Evolutionary conservation across 1,284 basidiomycete genomes (phyloP), one percentile per base, ranked within the genome.

Genomic region (Naganishia liquefaciens): DNA sequence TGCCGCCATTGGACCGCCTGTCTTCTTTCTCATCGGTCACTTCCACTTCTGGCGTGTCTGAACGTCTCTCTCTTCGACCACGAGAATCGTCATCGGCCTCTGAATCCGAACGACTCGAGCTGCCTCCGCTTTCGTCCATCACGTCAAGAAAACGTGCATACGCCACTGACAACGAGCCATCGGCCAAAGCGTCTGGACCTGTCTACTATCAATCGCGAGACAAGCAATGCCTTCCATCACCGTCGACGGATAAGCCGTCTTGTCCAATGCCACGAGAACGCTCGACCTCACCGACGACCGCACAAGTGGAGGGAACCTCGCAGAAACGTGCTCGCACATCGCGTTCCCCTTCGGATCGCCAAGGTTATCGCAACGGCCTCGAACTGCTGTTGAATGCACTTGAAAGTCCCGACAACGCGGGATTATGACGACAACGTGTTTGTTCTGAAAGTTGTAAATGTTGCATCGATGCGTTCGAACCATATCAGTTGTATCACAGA

Each of bases 371-470:
- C 7, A 62, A 66, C 42, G 64, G 64, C 11, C 33, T 66, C 43
- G 64, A 66, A 46, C 43, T 66, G 64, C 40, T 66, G 30, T 46
- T 66, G 49, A 66, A 66, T 19, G 64, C 64, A 15, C 42, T 53
- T 23, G 64, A 60, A 49, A 57, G 57, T 39, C 47, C 57, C 17
- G 46, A 60, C 40, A 60, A 37, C 28, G 33, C 33, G 7, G 33
- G 33, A 7, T 13, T 37, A 37, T 37, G 33, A 30, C 33, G 17
- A 17, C 28, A 6, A 19, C 46, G 46, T 49, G 43, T 40, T 50
- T 19, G n/a, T 9, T 11, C 13, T 23, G 28, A 40, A 19, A 15
- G 25, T 47, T 23, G 19, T 49, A 15, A 5, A 51, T 15, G 25
- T 51, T 51, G 49, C 3, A 10, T 28, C 5, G 27, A 28, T 17